phyloP scores from a whole-genome alignment of 768 basidiomycete genomes.

The Arthromyces matolae region DNA sequence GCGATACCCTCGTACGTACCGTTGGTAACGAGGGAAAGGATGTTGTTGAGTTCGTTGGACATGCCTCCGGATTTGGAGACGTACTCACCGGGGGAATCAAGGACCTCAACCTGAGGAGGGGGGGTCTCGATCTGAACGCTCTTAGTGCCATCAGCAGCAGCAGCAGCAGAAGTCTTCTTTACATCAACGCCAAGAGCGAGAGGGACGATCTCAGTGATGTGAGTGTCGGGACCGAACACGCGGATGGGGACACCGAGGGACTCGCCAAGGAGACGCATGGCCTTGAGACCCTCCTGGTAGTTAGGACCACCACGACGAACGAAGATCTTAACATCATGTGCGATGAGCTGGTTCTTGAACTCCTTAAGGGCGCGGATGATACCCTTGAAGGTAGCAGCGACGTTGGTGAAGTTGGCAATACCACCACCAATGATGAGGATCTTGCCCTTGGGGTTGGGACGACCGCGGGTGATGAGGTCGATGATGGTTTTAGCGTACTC shows the following conservation, averaged over 20 bases:
- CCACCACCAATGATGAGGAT: conserved; percentile 99
- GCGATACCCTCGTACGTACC: conserved; percentile 99
- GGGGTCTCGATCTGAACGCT: conserved; percentile 38
- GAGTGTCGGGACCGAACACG: conserved; percentile 96
- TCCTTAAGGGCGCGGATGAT: conserved; percentile 97
- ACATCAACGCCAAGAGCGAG: conserved; percentile 89
- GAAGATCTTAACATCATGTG: conserved; percentile 88
- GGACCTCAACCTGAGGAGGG: conserved; percentile 33
- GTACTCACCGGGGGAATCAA: conserved; percentile 51
- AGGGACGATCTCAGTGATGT: conserved; percentile 98
- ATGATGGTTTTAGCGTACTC: conserved; percentile 99
- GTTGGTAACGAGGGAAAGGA: conserved; percentile 92
- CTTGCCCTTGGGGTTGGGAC: conserved; percentile 83
- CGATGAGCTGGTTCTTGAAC: conserved; percentile 80
- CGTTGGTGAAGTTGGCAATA: conserved; percentile 99
- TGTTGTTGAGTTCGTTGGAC: conserved; percentile 99
- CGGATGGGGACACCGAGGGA: conserved; percentile 95
- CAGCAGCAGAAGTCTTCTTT: conserved; percentile 32
- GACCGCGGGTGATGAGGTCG: conserved; percentile 91
- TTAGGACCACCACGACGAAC: conserved; percentile 98
- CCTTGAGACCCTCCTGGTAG: conserved; percentile 97
- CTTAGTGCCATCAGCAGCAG: conserved; percentile 25
- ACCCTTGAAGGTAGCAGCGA: conserved; percentile 99
- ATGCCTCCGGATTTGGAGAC: conserved; percentile 99
- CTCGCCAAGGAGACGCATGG: conserved; percentile 96